phyloP scores from a whole-genome alignment of 352 stramenopile genomes.

The Globisporangium yorkense region DNA sequence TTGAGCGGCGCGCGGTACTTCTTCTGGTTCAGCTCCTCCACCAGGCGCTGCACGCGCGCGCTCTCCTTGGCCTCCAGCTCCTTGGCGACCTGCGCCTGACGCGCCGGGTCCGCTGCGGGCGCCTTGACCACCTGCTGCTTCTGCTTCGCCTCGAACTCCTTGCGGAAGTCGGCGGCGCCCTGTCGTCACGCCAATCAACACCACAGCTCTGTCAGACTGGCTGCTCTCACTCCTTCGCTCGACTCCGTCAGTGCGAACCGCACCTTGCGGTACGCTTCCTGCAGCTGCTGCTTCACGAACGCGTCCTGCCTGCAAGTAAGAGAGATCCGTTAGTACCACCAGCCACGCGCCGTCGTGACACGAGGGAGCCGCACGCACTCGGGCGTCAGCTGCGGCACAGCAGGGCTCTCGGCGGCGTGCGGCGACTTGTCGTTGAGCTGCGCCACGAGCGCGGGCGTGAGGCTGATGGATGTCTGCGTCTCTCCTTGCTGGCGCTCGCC shows the following conservation, averaged over 20 bases:
- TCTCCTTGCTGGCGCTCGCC: conserved; percentile 29
- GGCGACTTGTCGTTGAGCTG: conserved; percentile 58
- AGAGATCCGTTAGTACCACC: background rate
- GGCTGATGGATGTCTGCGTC: conserved; percentile 46
- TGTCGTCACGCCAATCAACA: conserved; percentile 10
- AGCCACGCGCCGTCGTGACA: background rate
- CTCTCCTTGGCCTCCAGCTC: conserved; percentile 66
- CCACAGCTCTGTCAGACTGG: background rate
- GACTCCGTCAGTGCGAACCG: background rate
- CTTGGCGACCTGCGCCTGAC: conserved; percentile 61
- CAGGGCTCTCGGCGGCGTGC: conserved; percentile 10
- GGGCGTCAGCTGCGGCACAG: conserved; percentile 17
- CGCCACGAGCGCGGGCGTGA: conserved; percentile 63
- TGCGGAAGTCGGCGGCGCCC: conserved; percentile 67
- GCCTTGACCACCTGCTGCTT: conserved; percentile 17
- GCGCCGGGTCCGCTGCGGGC: conserved; percentile 16
- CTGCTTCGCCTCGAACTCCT: conserved; percentile 46
- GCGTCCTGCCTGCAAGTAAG: conserved; percentile 37
- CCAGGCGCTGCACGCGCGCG: conserved; percentile 61
- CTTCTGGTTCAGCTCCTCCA: conserved; percentile 77
- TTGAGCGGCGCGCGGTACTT: conserved; percentile 77
- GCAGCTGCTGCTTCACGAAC: conserved; percentile 64
- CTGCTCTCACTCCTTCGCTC: background rate
- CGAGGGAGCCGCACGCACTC: conserved; percentile 26
- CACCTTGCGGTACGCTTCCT: conserved; percentile 75